Conservation (phyloP, 202 grass and related monocot genomes). For the Setaria viridis region DNA sequence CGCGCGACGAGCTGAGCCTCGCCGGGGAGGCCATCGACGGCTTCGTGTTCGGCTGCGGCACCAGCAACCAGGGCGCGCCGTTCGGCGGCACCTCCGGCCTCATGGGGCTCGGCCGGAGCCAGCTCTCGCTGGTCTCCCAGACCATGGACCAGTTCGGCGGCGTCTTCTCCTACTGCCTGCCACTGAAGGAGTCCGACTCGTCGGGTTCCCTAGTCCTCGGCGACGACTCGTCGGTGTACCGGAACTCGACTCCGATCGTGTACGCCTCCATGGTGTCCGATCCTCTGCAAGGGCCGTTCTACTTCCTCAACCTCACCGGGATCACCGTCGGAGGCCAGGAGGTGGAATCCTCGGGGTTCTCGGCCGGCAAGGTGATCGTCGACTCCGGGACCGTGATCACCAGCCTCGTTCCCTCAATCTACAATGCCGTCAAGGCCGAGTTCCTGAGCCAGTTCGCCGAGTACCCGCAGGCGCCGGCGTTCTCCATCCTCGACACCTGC, state of each 20-base stretch:
- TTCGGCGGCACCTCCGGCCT: conserved; percentile 66
- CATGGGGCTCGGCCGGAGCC: conserved; percentile 66
- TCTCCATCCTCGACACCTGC: conserved; percentile 67
- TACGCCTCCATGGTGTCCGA: conserved; percentile 56
- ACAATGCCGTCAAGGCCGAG: conserved; percentile 44
- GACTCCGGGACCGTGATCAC: conserved; percentile 76
- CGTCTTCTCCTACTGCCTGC: conserved; percentile 71
- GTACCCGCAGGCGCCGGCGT: conserved; percentile 50
- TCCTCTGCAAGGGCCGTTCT: conserved; percentile 54
- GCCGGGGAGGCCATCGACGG: conserved; percentile 50
- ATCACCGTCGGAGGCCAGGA: conserved; percentile 57
- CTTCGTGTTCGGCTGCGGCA: conserved; percentile 72
- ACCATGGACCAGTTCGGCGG: conserved; percentile 61
- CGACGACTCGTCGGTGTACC: conserved; percentile 53
- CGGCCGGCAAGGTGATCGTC: conserved; percentile 38
- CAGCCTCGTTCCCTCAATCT: conserved; percentile 53
- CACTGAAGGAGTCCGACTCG: conserved; percentile 52
- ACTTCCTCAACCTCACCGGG: conserved; percentile 61
- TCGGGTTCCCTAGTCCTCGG: conserved; percentile 58
- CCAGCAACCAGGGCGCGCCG: conserved; percentile 59
- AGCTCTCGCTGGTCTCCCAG: conserved; percentile 57
- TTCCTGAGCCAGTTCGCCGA: conserved; percentile 52
- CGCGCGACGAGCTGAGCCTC: conserved; percentile 54
- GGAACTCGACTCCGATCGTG: conserved; percentile 55
- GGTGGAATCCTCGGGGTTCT: conserved; percentile 29